Conservation (phyloP, 768 basidiomycete genomes). For the Pisolithus albus region DNA sequence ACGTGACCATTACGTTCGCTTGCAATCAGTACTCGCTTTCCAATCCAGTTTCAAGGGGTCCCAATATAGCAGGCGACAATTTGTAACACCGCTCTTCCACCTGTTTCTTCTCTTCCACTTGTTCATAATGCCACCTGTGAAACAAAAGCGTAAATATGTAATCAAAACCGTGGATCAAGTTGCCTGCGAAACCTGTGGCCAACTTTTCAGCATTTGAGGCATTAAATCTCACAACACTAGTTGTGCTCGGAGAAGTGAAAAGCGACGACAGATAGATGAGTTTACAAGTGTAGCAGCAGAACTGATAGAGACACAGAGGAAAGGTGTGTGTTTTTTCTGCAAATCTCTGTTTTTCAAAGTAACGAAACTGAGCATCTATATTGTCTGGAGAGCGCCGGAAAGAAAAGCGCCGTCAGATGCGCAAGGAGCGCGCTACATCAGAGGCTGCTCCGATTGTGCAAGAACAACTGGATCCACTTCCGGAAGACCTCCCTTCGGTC, state of each 20-base stretch:
- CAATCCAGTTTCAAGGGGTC: neutral
- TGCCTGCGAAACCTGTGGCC: neutral
- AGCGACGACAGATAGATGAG: neutral
- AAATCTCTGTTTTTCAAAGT: neutral
- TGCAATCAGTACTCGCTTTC: neutral
- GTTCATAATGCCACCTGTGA: neutral
- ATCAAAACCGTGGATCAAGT: constrained; percentile 10
- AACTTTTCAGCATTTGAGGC: neutral
- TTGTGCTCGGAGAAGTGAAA: neutral
- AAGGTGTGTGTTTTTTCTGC: neutral
- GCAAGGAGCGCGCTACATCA: neutral
- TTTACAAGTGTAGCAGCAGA: neutral
- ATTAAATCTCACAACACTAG: constrained; percentile 2
- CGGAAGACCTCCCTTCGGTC: neutral
- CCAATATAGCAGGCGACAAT: neutral
- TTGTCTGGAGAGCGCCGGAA: neutral
- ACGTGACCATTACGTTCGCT: neutral
- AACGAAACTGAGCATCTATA: no score
- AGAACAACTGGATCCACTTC: neutral
- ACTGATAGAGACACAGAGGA: neutral
- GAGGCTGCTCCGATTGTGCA: neutral
- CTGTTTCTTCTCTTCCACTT: neutral
- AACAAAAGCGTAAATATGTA: neutral
- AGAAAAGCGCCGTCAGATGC: neutral
- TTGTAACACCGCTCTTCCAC: neutral